A percentile compares a stretch with the other conserved stretches of the same genome.
Evolutionary conservation across 768 basidiomycete genomes (phyloP).

Genomic region (Tricholoma furcatifolium): DNA sequence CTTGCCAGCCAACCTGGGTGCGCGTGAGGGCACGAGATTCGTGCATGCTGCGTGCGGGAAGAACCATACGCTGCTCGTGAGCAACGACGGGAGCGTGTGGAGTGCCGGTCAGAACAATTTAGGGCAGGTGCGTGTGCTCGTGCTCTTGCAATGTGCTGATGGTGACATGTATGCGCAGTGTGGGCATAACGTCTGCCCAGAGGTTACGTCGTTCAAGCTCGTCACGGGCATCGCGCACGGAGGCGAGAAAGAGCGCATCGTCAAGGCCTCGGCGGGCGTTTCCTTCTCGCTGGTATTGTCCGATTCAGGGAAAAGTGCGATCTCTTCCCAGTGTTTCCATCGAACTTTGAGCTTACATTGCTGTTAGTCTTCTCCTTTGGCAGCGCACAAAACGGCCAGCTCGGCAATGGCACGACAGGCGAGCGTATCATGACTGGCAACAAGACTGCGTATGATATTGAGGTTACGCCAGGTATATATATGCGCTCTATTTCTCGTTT

Average conservation of each 20-base stretch:
- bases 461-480: slow-evolving; percentile 63
- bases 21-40: slow-evolving; percentile 54
- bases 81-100: slow-evolving; percentile 82
- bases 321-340: neutral
- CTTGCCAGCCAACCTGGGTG: slow-evolving; percentile 60
- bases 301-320: slow-evolving; percentile 72
- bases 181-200: slow-evolving; percentile 63
- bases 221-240: slow-evolving; percentile 57
- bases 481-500: neutral
- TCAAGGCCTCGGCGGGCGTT: slow-evolving; percentile 78
- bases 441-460: slow-evolving; percentile 80
- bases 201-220: slow-evolving; percentile 63
- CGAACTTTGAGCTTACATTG: neutral
- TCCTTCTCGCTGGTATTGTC: slow-evolving; percentile 85
- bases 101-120: slow-evolving; percentile 76
- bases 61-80: slow-evolving; percentile 81
- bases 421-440: slow-evolving; percentile 86
- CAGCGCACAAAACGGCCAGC: slow-evolving; percentile 88
- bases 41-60: slow-evolving; percentile 83
- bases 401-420: slow-evolving; percentile 92
- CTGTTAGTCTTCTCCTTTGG: slow-evolving; percentile 83
- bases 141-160: neutral
- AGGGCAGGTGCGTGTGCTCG: slow-evolving; percentile 64
- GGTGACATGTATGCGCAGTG: slow-evolving; percentile 44
- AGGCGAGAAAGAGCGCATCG: slow-evolving; percentile 61